These are phyloP conservation scores for Colletotrichum noveboracense DNA, from an alignment of 2,329 filamentous ascomycete species.

Conservation along the genomic window DNA sequence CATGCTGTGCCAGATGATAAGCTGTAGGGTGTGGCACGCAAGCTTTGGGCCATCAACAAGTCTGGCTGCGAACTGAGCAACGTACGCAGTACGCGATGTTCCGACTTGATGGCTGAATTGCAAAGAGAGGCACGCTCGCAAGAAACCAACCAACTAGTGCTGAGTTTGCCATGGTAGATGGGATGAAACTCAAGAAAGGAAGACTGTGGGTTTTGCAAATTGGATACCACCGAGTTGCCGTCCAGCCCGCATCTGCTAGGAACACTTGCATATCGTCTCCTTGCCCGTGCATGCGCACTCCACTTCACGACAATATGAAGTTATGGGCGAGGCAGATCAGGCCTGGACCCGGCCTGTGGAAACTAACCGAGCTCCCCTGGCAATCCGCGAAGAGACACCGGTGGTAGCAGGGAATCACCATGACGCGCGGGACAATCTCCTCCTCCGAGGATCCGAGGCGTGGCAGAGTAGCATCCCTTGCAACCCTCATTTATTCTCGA, in stretches of 20 bases:
- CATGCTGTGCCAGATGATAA: neutral
- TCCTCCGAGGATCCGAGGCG: conserved; percentile 8
- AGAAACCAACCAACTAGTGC: neutral
- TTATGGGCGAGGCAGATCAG: neutral
- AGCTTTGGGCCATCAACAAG: neutral
- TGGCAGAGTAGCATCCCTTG: conserved; percentile 15
- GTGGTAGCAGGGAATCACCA: neutral
- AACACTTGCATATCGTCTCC: conserved; percentile 17
- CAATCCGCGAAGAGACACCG: neutral
- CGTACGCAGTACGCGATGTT: too few species aligned
- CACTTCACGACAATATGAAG: conserved; percentile 11
- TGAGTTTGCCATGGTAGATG: conserved; percentile 2
- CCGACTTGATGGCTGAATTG: neutral
- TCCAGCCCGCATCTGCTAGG: conserved; percentile 7
- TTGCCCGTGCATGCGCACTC: conserved; percentile 10
- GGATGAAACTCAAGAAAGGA: conserved; percentile 1
- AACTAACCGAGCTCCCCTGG: neutral
- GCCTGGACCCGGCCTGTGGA: conserved; percentile 6
- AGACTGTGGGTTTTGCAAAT: neutral
- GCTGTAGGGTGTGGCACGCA: neutral
- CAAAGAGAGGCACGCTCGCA: neutral
- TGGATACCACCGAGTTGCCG: neutral
- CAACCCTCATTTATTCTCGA: conserved; percentile 8
- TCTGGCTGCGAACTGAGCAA: neutral
- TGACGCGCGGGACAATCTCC: conserved; percentile 8